phyloP scores from a whole-genome alignment of 768 basidiomycete genomes.

The Boletus sp. region DNA sequence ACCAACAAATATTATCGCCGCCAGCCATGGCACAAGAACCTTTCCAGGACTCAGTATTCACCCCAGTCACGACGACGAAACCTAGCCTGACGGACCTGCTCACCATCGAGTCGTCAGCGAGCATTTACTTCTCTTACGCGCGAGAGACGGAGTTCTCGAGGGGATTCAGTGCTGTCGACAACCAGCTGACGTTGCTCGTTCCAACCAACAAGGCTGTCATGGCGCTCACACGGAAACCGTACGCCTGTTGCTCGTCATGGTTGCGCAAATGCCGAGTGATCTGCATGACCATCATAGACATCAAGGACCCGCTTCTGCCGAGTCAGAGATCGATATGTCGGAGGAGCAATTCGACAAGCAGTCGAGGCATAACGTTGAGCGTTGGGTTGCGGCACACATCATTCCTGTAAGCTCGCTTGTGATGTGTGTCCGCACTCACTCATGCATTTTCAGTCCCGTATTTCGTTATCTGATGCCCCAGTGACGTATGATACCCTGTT shows the following conservation, averaged over 20 bases:
- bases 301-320: slow-evolving; percentile 43
- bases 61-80: slow-evolving; percentile 39
- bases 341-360: slow-evolving; percentile 61
- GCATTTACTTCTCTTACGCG: slow-evolving; percentile 84
- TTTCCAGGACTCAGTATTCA: slow-evolving; percentile 13
- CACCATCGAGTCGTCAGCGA: slow-evolving; percentile 69
- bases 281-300: slow-evolving; percentile 44
- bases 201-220: slow-evolving; percentile 89
- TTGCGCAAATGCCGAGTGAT: neutral
- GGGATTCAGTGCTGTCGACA: slow-evolving; percentile 36
- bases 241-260: slow-evolving; percentile 28
- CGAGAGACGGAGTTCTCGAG: slow-evolving; percentile 63
- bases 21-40: slow-evolving; percentile 13
- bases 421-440: neutral
- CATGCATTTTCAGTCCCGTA: slow-evolving; percentile 35
- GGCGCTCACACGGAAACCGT: slow-evolving; percentile 80
- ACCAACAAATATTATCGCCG: slow-evolving; percentile 27
- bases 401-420: slow-evolving; percentile 55
- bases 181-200: slow-evolving; percentile 60
- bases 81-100: slow-evolving; percentile 73
- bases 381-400: slow-evolving; percentile 81
- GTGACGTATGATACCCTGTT: slow-evolving; percentile 56
- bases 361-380: slow-evolving; percentile 65
- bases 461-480: slow-evolving; percentile 38
- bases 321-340: slow-evolving; percentile 52